Percentiles rank a stretch among this genome's conserved stretches.
phyloP scores from a whole-genome alignment of 495 filamentous ascomycete species.

The Chaetomium fimeti region DNA sequence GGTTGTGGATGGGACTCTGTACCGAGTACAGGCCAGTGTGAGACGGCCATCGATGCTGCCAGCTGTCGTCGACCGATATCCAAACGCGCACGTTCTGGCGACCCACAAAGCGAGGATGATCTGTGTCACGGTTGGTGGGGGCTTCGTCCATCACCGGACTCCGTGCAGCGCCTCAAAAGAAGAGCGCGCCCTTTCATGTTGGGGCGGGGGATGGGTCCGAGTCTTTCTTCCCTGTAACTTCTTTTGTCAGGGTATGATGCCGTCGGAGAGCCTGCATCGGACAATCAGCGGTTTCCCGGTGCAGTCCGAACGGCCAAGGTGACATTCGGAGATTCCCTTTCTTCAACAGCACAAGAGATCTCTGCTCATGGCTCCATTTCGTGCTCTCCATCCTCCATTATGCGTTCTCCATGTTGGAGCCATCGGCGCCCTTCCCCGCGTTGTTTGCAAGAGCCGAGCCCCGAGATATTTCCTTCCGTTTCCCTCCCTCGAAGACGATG shows the following conservation, averaged over 20 bases:
- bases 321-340: too few species aligned
- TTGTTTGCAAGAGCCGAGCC: slow-evolving; percentile 1
- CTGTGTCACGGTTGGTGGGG: not conserved
- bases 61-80: not conserved
- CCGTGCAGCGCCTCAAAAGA: not conserved
- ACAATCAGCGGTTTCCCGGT: not conserved
- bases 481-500: slow-evolving; percentile 3
- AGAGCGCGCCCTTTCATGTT: not conserved
- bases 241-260: not conserved
- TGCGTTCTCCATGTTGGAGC: not conserved
- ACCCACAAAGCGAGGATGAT: not conserved
- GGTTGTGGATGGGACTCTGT: too few species aligned
- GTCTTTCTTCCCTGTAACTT: not conserved
- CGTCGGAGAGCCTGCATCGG: not conserved
- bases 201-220: not conserved
- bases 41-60: too few species aligned
- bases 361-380: not conserved
- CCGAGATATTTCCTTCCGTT: slow-evolving; percentile 2
- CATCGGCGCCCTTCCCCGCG: slow-evolving; percentile 6
- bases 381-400: not conserved
- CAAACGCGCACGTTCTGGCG: not conserved
- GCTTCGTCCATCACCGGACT: not conserved
- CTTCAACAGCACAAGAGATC: not conserved
- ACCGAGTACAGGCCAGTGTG: too few species aligned
- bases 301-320: not conserved